phyloP scores from a whole-genome alignment of 805 yeast species.

The Priceomyces medius region DNA sequence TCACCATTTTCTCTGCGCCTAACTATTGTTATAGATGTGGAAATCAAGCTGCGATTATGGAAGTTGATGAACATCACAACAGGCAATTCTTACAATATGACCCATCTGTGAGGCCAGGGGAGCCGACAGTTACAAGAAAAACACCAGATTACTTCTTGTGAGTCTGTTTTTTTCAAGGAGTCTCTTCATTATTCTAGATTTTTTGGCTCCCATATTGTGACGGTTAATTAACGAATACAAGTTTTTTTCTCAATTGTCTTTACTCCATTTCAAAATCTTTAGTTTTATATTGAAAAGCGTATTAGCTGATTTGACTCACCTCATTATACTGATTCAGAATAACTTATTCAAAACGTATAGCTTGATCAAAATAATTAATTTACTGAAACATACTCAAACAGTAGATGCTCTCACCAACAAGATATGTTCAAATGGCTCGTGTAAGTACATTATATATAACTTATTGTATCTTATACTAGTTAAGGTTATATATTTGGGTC shows the following conservation, averaged over 20 bases:
- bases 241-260: conserved; percentile 1
- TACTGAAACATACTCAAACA: no score
- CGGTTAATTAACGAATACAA: neutral
- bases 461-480: no score
- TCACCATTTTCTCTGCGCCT: conserved; percentile 93
- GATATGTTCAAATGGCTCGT: no score
- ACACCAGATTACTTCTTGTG: conserved; percentile 94
- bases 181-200: neutral
- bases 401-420: no score
- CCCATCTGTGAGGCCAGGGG: conserved; percentile 96
- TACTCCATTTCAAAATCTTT: neutral
- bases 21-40: conserved; percentile 98
- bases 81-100: conserved; percentile 93
- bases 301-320: neutral
- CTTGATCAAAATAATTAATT: neutral
- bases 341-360: neutral
- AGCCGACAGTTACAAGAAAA: conserved; percentile 94
- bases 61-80: conserved; percentile 90
- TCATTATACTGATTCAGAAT: neutral
- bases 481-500: no score
- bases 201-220: conserved; percentile 1
- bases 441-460: no score
- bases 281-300: conserved; percentile 1
- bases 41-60: conserved; percentile 97
- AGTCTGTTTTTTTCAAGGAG: conserved; percentile 4